phyloP scores from a whole-genome alignment of 352 stramenopile genomes.

The Globisporangium polare region DNA sequence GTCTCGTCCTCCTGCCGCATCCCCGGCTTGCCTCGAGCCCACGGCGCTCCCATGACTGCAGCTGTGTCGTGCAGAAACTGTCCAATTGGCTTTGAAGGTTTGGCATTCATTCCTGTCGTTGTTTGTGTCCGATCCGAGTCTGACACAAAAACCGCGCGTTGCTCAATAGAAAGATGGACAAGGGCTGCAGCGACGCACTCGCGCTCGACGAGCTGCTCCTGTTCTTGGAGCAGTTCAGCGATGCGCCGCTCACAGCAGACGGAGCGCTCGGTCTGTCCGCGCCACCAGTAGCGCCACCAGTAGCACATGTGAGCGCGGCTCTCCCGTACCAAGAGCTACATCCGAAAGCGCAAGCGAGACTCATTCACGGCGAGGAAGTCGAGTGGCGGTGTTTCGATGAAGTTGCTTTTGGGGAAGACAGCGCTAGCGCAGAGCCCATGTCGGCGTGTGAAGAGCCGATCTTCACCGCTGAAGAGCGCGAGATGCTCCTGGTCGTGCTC shows the following conservation, averaged over 20 bases:
- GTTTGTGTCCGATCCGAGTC: no score
- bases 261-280: no score
- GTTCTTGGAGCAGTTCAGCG: constrained; percentile 1
- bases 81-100: no score
- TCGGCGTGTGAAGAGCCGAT: not conserved
- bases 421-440: not conserved
- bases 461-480: not conserved
- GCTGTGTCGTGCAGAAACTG: no score
- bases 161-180: no score
- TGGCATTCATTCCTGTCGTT: no score
- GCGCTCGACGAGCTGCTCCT: not conserved
- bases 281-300: no score
- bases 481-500: not conserved
- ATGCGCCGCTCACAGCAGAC: not conserved
- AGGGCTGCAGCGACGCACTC: not conserved
- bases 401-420: not conserved
- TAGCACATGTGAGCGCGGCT: not conserved
- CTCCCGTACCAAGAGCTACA: not conserved
- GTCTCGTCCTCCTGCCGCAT: no score
- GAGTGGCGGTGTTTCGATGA: not conserved
- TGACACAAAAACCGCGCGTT: not conserved
- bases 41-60: no score
- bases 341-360: not conserved
- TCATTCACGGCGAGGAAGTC: no score
- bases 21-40: no score